A percentile compares a stretch with the other conserved stretches of the same genome.
These are phyloP conservation scores for Solanum virginianum DNA, from an alignment of 257 asterid species.

Conservation along the genomic window DNA sequence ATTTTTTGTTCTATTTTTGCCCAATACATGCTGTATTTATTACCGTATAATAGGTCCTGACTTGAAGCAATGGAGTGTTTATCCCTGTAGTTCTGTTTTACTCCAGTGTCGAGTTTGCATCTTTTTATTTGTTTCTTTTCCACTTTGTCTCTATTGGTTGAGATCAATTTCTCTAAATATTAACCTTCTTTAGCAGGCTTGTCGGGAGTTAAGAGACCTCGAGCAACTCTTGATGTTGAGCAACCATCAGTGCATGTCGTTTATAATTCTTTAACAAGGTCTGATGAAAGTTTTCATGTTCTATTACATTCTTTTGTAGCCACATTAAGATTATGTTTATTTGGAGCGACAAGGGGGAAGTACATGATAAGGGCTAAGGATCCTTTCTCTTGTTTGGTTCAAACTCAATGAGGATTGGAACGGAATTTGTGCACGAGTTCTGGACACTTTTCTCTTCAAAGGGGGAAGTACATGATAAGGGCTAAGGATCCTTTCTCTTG, in stretches of 20 bases:
- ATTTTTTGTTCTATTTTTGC: background rate
- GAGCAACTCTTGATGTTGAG: constrained; percentile 42
- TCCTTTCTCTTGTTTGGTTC: background rate
- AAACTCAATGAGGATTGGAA: background rate
- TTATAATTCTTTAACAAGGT: constrained; percentile 78
- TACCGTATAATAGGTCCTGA: background rate
- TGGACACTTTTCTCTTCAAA: too few species aligned
- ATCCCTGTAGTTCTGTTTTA: background rate
- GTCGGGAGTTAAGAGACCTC: constrained; percentile 81
- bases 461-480: background rate
- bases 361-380: background rate
- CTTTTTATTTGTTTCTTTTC: background rate
- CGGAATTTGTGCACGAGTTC: background rate
- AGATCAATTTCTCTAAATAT: background rate
- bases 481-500: background rate
- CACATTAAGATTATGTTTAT: background rate
- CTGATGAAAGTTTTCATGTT: background rate
- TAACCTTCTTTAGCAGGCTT: constrained; percentile 19
- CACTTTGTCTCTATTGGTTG: background rate
- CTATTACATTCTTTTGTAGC: background rate
- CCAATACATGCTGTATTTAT: background rate
- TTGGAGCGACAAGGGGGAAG: background rate
- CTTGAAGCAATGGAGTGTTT: background rate
- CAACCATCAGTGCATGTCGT: constrained; percentile 70
- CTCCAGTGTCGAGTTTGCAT: background rate